A percentile compares a stretch with the other conserved stretches of the same genome.
Evolutionary conservation across 176 grass and related monocot genomes (phyloP).

Genomic region (Avena eriantha): DNA sequence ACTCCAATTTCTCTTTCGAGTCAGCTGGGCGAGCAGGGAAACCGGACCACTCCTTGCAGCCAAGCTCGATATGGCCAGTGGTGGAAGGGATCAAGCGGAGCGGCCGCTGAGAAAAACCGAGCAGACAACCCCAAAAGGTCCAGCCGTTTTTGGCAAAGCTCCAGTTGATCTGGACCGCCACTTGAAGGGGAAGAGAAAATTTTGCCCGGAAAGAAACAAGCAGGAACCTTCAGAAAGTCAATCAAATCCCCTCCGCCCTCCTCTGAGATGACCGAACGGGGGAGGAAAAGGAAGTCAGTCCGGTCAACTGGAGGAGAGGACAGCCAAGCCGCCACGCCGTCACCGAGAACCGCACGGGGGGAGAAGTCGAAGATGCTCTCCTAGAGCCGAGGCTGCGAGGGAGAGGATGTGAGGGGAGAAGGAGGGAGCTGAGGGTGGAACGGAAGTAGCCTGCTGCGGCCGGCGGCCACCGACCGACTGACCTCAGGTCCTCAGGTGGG

Average conservation of each 20-base stretch:
- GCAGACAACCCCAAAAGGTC: neutral
- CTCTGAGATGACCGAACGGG: slow-evolving; percentile 15
- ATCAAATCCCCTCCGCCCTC: slow-evolving; percentile 8
- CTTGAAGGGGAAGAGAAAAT: neutral
- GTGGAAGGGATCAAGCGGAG: neutral
- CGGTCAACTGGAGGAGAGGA: neutral
- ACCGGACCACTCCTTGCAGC: neutral
- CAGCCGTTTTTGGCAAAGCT: neutral
- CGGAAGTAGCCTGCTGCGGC: neutral
- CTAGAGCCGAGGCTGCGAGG: neutral
- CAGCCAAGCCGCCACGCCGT: slow-evolving; percentile 16
- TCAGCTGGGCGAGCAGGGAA: no score
- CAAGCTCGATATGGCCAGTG: neutral
- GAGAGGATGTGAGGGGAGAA: neutral
- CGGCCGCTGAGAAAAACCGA: neutral
- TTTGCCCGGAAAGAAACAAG: neutral
- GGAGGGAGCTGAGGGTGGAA: neutral
- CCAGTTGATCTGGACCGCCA: slow-evolving; percentile 12
- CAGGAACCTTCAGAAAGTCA: slow-evolving; percentile 31
- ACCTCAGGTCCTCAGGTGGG: slow-evolving; percentile 25
- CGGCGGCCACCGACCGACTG: slow-evolving; percentile 18
- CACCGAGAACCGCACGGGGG: slow-evolving; percentile 26
- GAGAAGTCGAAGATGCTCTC: neutral
- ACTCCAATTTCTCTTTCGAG: neutral
- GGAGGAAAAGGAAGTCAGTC: neutral